Base-by-base conservation (phyloP, 306 rosid genomes). In the Biancaea sappan region DNA sequence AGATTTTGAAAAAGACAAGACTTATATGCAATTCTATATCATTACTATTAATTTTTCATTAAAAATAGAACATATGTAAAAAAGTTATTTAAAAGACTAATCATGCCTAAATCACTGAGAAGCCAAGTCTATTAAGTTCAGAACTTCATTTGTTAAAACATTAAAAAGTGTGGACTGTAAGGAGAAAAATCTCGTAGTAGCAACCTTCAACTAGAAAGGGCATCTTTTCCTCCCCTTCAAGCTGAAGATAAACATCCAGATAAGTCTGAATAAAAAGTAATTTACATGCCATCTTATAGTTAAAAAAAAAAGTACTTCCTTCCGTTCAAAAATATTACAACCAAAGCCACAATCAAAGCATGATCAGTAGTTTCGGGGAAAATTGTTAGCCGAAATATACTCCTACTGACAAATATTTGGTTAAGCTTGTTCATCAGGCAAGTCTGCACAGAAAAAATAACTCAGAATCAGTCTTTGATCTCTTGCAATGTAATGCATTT, bases 391-490 rank as follows among this genome's bases (percentile, higher is more conserved):
- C 94, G 87, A 84, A 92, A 92, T 79, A 83, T 90, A 66, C 87
- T 80, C 79, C 98, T 88, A 71, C 87, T 68, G 4, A 76, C 90
- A 63, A 65, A 73, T 76, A 87, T 58, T 85, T 90, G 89, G 75
- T 81, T 79, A 78, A 92, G 90, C 83, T 90, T 90, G 83, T 92
- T 78, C 98, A 90, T 88, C 71, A 90, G 89, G 84, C 94, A 88
- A 76, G 90, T 85, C 96, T 92, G 98, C 94, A 84, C 6, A 47
- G 6, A 3, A 60, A n/a, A 71, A 28, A 57, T 3, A 61, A 16
- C 18, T n/a, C 43, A 43, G 4, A 56, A 50, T 77, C 74, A 69
- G 34, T 69, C n/a, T 40, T 34, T 29, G 4, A 79, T 53, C 51
- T 21, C 2, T 31, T 59, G 18, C 2, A 71, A 32, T 19, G 74